Percentiles rank a stretch among this genome's conserved stretches.
phyloP scores from a whole-genome alignment of 306 rosid genomes.

The Heteromeles arbutifolia region DNA sequence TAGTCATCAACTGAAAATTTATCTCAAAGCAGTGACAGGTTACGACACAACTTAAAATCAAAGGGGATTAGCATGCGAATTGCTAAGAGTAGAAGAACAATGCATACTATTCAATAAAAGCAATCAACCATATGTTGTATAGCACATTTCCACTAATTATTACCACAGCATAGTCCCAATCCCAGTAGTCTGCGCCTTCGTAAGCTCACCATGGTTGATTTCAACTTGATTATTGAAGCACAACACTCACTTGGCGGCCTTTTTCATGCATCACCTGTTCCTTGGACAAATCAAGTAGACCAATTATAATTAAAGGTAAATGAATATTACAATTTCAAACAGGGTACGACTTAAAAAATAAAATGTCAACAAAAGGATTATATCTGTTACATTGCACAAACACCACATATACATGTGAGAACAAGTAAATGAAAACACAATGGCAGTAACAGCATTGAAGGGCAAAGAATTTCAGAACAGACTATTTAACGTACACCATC shows the following conservation, averaged over 20 bases:
- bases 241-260: slow-evolving; percentile 5
- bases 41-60: background rate
- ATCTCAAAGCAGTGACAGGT: background rate
- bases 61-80: background rate
- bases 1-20: background rate
- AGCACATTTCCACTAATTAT: slow-evolving; percentile 7
- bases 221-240: slow-evolving; percentile 21
- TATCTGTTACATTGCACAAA: background rate
- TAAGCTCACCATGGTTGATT: slow-evolving; percentile 77
- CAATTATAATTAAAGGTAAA: slow-evolving; percentile 8
- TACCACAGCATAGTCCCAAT: slow-evolving; percentile 84
- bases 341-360: background rate
- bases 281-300: slow-evolving; percentile 10
- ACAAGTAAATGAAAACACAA: background rate
- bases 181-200: slow-evolving; percentile 94
- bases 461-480: background rate
- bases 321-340: slow-evolving; percentile 5
- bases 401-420: background rate
- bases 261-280: slow-evolving; percentile 18
- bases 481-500: background rate
- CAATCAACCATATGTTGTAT: background rate
- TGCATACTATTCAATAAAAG: background rate
- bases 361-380: background rate
- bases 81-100: background rate
- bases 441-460: background rate